Evolutionary conservation across 2,329 filamentous ascomycete genomes (phyloP).

Genomic region (Aspergillus sp.): DNA sequence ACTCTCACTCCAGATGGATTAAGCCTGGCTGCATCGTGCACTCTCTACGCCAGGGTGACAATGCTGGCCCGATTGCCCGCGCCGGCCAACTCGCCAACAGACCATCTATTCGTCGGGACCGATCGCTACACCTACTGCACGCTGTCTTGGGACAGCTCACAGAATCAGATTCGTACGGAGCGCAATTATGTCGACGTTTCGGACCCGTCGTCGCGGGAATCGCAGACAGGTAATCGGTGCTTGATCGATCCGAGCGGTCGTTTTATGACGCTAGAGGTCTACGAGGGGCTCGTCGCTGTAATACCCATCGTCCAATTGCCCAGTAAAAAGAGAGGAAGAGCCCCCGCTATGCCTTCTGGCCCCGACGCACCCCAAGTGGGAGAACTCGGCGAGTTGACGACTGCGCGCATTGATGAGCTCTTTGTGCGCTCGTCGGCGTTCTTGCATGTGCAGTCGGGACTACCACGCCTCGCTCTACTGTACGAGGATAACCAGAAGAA

Average conservation of each 20-base stretch:
- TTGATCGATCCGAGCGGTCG: conserved; percentile 76
- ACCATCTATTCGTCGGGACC: conserved; percentile 90
- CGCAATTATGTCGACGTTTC: conserved; percentile 60
- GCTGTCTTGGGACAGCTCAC: conserved; percentile 70
- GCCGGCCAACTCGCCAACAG: conserved; percentile 69
- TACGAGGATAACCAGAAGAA: conserved; percentile 62
- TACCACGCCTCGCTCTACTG: conserved; percentile 62
- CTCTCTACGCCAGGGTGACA: conserved; percentile 80
- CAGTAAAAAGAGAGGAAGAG: conserved; percentile 43
- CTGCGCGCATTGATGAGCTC: conserved; percentile 63
- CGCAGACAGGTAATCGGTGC: conserved; percentile 78
- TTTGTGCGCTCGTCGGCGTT: conserved; percentile 66
- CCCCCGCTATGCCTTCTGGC: conserved; percentile 21
- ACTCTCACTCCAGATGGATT: conserved; percentile 60
- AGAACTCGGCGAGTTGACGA: conserved; percentile 60
- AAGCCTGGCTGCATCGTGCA: conserved; percentile 63
- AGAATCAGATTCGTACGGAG: conserved; percentile 53
- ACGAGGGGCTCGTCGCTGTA: conserved; percentile 65
- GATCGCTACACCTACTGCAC: conserved; percentile 90
- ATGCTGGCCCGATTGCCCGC: conserved; percentile 61
- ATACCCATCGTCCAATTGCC: conserved; percentile 59
- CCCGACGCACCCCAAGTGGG: conserved; percentile 42
- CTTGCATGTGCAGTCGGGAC: conserved; percentile 52
- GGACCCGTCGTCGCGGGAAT: conserved; percentile 64
- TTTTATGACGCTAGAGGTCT: conserved; percentile 65